Conservation (phyloP, 1,284 basidiomycete species). For the Malassezia equina region DNA sequence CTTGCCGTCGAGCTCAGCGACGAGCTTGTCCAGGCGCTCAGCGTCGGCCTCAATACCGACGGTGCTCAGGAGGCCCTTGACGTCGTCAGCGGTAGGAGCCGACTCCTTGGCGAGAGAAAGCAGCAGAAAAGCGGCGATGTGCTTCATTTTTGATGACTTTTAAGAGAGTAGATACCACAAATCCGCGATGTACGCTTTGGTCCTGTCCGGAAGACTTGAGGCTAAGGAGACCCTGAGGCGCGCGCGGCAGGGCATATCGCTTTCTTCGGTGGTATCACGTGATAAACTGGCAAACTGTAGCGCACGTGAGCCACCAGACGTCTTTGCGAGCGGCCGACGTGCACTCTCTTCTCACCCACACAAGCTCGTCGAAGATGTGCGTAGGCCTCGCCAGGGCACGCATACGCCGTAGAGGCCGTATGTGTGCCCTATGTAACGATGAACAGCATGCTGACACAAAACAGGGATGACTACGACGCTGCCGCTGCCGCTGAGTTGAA, state of each 20-base stretch:
- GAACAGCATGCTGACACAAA: conserved; percentile 3
- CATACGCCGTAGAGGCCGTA: background rate
- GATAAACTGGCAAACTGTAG: conserved; percentile 10
- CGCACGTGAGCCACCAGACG: conserved; percentile 5
- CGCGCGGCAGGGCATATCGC: background rate
- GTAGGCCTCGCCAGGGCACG: background rate
- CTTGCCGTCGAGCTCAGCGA: conserved; percentile 88
- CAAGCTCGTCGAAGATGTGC: conserved; percentile 16
- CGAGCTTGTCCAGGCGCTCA: conserved; percentile 70
- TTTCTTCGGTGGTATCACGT: background rate
- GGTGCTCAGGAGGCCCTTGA: conserved; percentile 75
- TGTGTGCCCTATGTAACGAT: background rate
- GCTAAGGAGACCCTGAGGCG: conserved; percentile 18
- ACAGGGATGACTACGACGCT: conserved; percentile 48
- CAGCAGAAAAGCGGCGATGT: conserved; percentile 65
- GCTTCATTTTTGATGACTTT: conserved; percentile 35
- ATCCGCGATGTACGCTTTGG: conserved; percentile 46
- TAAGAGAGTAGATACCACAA: conserved; percentile 32
- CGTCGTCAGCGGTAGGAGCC: conserved; percentile 73
- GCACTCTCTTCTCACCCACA: conserved; percentile 8
- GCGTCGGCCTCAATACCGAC: conserved; percentile 82
- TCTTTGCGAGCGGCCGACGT: background rate
- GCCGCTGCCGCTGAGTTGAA: conserved; percentile 48
- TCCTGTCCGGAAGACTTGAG: conserved; percentile 68
- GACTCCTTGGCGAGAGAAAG: conserved; percentile 86